Percentiles rank a stretch among this genome's conserved stretches.
Conservation (phyloP, 2,329 filamentous ascomycete genomes). For the Pseudophaeomoniella oleicola region DNA sequence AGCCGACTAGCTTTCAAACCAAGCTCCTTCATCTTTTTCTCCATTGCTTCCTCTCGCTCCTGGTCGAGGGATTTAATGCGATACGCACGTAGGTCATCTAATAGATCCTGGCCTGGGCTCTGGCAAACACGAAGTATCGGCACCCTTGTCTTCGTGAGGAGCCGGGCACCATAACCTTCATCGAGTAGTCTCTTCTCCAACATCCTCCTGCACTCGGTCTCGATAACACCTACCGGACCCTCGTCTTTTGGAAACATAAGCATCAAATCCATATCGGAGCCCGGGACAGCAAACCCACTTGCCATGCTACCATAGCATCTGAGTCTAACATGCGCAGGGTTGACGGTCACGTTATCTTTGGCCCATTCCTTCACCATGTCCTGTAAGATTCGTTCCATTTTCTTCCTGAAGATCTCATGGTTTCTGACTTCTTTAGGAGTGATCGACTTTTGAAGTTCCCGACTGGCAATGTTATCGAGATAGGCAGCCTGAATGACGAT, state of each 20-base stretch:
- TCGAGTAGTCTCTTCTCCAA: conserved; percentile 63
- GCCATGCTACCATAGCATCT: conserved; percentile 70
- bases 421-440: conserved; percentile 41
- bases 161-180: conserved; percentile 56
- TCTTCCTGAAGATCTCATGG: conserved; percentile 56
- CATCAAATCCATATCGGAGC: conserved; percentile 83
- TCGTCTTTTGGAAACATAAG: conserved; percentile 46
- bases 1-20: conserved; percentile 1
- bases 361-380: conserved; percentile 40
- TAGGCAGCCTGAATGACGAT: conserved; percentile 11
- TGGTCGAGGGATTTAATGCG: conserved; percentile 20
- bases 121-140: conserved; percentile 82
- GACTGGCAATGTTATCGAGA: conserved; percentile 6
- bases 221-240: conserved; percentile 10
- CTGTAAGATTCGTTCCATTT: conserved; percentile 51
- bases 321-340: conserved; percentile 45
- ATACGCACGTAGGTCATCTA: conserved; percentile 46
- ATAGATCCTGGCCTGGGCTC: conserved; percentile 47
- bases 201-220: conserved; percentile 54
- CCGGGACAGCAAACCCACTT: conserved; percentile 73
- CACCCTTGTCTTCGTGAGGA: conserved; percentile 65
- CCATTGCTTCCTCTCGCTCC: conserved; percentile 6
- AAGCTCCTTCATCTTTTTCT: background rate
- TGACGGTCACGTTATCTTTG: conserved; percentile 29
- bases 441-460: conserved; percentile 5